Conservation (phyloP, 2,329 filamentous ascomycete genomes). For the Fusarium fracticaudum region DNA sequence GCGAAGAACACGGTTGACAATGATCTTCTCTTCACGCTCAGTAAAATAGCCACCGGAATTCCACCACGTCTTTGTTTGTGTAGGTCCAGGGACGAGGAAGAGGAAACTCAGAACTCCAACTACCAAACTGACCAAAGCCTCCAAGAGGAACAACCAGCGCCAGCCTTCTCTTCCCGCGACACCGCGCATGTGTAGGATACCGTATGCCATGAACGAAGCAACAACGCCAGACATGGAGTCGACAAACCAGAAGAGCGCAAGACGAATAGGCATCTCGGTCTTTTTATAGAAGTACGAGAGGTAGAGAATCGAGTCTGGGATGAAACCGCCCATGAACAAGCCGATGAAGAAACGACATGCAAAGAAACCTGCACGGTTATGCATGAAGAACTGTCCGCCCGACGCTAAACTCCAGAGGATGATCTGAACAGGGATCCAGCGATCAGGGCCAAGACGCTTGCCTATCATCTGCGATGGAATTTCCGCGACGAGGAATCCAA, state of each 20-base stretch:
- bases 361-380: background rate
- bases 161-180: conserved; percentile 63
- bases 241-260: background rate
- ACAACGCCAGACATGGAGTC: background rate
- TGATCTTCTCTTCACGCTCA: background rate
- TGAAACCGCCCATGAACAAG: background rate
- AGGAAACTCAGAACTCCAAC: background rate
- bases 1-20: background rate
- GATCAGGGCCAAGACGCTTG: background rate
- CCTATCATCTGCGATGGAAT: background rate
- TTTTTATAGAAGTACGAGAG: background rate
- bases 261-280: background rate
- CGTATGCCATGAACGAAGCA: conserved; percentile 30
- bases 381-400: background rate
- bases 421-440: background rate
- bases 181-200: conserved; percentile 64
- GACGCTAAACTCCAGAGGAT: background rate
- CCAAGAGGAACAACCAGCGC: conserved; percentile 63
- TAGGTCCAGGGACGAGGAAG: background rate
- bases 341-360: background rate
- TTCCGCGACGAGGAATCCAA: background rate
- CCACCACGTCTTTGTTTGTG: background rate
- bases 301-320: background rate
- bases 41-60: background rate
- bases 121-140: conserved; percentile 12